Conservation (phyloP, 495 filamentous ascomycete species). For the Penicillium cataractarum region DNA sequence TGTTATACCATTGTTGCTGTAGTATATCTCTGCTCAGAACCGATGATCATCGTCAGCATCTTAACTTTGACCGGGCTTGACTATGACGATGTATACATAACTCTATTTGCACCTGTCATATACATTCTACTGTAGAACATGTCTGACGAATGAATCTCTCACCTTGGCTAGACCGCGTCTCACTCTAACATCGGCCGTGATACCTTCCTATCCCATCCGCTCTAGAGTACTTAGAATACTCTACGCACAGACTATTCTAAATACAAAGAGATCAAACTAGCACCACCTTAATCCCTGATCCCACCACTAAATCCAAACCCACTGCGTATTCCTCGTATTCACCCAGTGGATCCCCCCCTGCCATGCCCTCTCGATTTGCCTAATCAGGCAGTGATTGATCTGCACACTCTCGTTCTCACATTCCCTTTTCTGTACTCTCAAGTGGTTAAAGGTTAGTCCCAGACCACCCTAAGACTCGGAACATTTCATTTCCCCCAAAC, state of each 20-base stretch:
- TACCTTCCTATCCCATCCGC: background rate
- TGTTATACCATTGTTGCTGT: too few relatives aligned
- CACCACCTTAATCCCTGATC: background rate
- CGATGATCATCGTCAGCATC: background rate
- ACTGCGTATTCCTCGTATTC: background rate
- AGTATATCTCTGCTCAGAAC: too few relatives aligned
- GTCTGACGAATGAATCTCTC: background rate
- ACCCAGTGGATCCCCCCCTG: background rate
- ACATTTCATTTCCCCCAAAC: too few relatives aligned
- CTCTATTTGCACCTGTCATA: background rate
- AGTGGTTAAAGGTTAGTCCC: background rate
- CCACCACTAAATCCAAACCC: background rate
- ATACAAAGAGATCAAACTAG: background rate
- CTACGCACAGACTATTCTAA: background rate
- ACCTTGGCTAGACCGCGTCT: background rate
- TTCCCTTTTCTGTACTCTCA: background rate
- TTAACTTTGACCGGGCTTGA: background rate
- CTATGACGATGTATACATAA: background rate
- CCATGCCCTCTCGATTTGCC: conserved; percentile 12
- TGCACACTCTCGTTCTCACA: conserved; percentile 12
- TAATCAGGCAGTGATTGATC: conserved; percentile 20
- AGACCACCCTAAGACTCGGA: background rate
- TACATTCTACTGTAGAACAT: background rate
- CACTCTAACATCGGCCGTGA: background rate
- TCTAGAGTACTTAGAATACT: background rate